These are phyloP conservation scores for Cercospora berteroae DNA, from an alignment of 2,329 filamentous ascomycete genomes.

Conservation along the genomic window DNA sequence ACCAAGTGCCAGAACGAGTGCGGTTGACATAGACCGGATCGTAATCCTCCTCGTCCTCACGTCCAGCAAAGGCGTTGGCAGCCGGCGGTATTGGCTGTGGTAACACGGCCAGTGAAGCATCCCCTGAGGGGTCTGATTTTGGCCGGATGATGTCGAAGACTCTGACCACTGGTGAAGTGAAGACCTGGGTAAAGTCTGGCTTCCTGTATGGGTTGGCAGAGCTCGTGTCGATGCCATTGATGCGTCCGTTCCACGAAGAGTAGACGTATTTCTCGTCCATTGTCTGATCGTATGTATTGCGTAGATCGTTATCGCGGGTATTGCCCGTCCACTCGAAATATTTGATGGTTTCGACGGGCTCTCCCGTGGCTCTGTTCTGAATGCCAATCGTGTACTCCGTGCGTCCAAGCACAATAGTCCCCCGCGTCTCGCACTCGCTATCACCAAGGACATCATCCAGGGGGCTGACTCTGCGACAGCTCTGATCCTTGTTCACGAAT, in stretches of 20 bases:
- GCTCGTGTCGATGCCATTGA: conserved; percentile 74
- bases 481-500: conserved; percentile 64
- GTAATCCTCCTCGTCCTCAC: conserved; percentile 38
- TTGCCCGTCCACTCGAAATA: conserved; percentile 96
- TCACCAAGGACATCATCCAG: conserved; percentile 57
- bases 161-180: conserved; percentile 35
- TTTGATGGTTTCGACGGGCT: conserved; percentile 80
- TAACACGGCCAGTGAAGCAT: conserved; percentile 76
- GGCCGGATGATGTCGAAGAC: conserved; percentile 48
- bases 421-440: conserved; percentile 71
- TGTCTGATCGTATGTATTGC: conserved; percentile 74
- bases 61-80: conserved; percentile 31
- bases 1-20: conserved; percentile 86
- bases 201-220: conserved; percentile 35
- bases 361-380: conserved; percentile 68
- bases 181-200: conserved; percentile 32
- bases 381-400: conserved; percentile 90
- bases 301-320: conserved; percentile 82
- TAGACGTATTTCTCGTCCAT: conserved; percentile 89
- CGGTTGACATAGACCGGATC: conserved; percentile 74
- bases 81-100: conserved; percentile 74
- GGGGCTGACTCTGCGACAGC: conserved; percentile 68
- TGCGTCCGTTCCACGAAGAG: conserved; percentile 76
- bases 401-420: conserved; percentile 78
- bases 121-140: conserved; percentile 60